Conservation (phyloP, 257 asterid genomes). For the Haberlea rhodopensis region DNA sequence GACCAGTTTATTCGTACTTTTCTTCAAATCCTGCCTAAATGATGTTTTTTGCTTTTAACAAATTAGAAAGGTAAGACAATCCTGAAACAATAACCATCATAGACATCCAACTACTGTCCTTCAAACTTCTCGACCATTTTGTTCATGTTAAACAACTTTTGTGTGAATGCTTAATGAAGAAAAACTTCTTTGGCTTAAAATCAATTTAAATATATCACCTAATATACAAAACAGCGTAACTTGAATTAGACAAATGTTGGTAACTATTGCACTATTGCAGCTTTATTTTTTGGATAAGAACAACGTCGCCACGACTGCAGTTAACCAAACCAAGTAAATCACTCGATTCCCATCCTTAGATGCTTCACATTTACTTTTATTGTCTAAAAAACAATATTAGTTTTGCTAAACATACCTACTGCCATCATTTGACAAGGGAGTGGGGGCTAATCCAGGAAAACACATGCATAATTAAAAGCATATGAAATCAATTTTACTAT, state of each 20-base stretch:
- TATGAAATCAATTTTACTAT: too few relatives aligned
- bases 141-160: background rate
- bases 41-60: background rate
- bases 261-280: background rate
- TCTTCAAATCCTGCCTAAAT: slow-evolving; percentile 8
- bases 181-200: background rate
- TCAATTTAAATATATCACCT: background rate
- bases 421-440: too few relatives aligned
- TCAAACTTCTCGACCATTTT: background rate
- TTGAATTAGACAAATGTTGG: slow-evolving; percentile 4
- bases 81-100: background rate
- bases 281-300: background rate
- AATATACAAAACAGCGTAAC: slow-evolving; percentile 8
- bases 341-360: too few relatives aligned
- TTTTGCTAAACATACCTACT: too few relatives aligned
- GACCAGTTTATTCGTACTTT: background rate
- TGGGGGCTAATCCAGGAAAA: too few relatives aligned
- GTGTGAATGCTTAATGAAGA: slow-evolving; percentile 17
- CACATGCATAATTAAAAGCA: too few relatives aligned
- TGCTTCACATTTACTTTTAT: too few relatives aligned
- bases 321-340: too few relatives aligned
- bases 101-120: background rate
- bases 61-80: background rate
- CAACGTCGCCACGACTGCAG: too few relatives aligned
- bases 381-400: too few relatives aligned